Percentiles rank a stretch among this genome's conserved stretches.
These are phyloP conservation scores for Spathaspora gorwiae DNA, from an alignment of 805 yeast species.

Conservation along the genomic window DNA sequence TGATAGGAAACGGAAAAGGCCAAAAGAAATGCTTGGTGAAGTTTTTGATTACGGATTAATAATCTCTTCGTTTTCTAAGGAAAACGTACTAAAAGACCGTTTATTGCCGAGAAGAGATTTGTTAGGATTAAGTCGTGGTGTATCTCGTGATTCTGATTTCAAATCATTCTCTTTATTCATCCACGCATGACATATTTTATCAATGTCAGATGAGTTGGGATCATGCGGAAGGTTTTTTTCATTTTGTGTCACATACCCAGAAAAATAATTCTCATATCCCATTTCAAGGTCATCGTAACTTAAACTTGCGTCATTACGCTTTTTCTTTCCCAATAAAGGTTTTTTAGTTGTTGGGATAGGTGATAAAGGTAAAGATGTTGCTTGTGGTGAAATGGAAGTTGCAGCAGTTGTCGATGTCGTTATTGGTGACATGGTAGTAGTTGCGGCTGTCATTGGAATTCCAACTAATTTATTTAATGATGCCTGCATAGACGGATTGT, in stretches of 20 bases:
- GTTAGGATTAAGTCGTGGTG: constrained; percentile 1
- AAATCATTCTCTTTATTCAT: constrained; percentile 3
- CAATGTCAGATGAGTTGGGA: constrained; percentile 1
- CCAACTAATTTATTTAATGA: constrained; percentile 4
- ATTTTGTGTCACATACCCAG: constrained; percentile 2
- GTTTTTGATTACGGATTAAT: background rate
- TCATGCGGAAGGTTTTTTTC: background rate
- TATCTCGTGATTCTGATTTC: background rate
- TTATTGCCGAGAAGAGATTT: constrained; percentile 1
- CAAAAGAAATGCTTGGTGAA: background rate
- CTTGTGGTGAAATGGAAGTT: background rate
- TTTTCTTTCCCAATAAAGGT: background rate
- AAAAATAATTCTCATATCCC: constrained; percentile 10
- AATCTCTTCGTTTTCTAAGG: constrained; percentile 4
- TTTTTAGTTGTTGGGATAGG: constrained; percentile 1
- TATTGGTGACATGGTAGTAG: background rate
- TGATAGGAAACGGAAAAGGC: too few species aligned
- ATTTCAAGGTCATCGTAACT: background rate
- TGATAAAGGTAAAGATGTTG: background rate
- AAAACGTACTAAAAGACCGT: constrained; percentile 5
- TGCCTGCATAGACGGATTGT: background rate
- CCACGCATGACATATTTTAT: constrained; percentile 2
- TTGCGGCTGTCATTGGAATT: background rate
- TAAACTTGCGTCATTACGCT: background rate
- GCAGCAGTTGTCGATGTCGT: background rate